Base-by-base conservation (phyloP, 2,329 filamentous ascomycete species). In the Fusarium buharicum region DNA sequence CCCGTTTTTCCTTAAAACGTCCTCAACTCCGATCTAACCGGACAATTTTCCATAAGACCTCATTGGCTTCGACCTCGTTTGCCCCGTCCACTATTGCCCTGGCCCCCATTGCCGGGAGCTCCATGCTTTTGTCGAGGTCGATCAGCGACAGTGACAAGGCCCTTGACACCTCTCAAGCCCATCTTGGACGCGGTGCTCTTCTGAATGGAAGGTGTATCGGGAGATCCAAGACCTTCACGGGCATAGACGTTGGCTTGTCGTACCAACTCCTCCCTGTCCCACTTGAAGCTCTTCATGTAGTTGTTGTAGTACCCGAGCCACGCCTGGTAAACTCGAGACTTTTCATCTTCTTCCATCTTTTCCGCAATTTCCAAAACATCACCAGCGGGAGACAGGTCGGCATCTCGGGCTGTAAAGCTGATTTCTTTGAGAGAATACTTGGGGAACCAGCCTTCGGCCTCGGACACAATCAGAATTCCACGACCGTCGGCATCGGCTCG, bases 401-500 rank as follows among this genome's bases (percentile, higher is more conserved):
- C 76, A 2, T 72, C 67, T 2, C 80, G 78, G 6, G 78, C 70
- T 31, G 81, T 70, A 55, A 90, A 82, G 3, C 75, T 76, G 59
- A 90, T 84, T 24, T 83, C 81, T 64, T 81, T 82, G 27, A 85
- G 75, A 4, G 82, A 80, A 67, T 76, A 82, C 33, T 75, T 75
- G 1, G 81, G 75, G 70, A 86, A 86, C 61, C 76, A 76, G 0
- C 75, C 64, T 68, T 90, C 87, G 3, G 75, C 71, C 3, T 81
- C 73, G 28, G 82, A 77, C 22, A 89, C 72, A 45, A 90, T 76
- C 28, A 90, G 77, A 72, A 87, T 85, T 33, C 86, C 88, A 43
- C 86, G 82, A 39, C 88, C 86, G 28, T 83, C 81, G 49, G 86
- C 87, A 43, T 84, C 83, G n/a, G 86, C 86, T 51, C 88, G 86